Conservation (phyloP, 108 stramenopile species). For the Pseudonitzschia pungens region DNA sequence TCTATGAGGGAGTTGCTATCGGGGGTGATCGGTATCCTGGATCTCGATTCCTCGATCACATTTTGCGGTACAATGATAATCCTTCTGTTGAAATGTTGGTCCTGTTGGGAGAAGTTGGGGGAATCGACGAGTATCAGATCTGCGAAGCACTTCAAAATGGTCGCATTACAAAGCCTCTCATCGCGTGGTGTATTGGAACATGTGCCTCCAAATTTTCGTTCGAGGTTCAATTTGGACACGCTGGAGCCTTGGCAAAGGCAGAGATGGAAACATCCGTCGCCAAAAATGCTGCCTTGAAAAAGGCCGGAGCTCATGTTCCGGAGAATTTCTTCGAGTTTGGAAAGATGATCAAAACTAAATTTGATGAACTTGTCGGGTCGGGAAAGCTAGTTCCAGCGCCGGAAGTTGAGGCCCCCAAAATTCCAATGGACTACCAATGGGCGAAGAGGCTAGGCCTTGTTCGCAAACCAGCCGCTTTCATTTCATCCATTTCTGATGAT, state of each 20-base stretch:
- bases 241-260: conserved; percentile 85
- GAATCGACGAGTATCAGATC: conserved; percentile 91
- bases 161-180: conserved; percentile 85
- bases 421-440: conserved; percentile 93
- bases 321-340: conserved; percentile 84
- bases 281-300: conserved; percentile 77
- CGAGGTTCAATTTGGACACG: conserved; percentile 94
- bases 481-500: conserved; percentile 91
- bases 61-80: conserved; percentile 90
- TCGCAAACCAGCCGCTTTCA: conserved; percentile 91
- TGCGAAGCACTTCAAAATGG: conserved; percentile 83
- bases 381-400: conserved; percentile 51
- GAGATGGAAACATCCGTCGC: conserved; percentile 80
- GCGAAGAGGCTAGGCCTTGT: conserved; percentile 88
- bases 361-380: conserved; percentile 44
- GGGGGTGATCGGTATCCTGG: conserved; percentile 93
- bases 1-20: conserved; percentile 91
- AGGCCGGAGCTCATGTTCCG: conserved; percentile 85
- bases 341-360: conserved; percentile 60
- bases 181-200: conserved; percentile 94
- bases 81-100: conserved; percentile 83
- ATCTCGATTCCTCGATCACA: conserved; percentile 84
- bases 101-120: conserved; percentile 88
- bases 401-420: conserved; percentile 64
- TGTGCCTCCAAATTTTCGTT: conserved; percentile 89